Conservation (phyloP, 352 stramenopile genomes). For the Phytophthora fragariae region DNA sequence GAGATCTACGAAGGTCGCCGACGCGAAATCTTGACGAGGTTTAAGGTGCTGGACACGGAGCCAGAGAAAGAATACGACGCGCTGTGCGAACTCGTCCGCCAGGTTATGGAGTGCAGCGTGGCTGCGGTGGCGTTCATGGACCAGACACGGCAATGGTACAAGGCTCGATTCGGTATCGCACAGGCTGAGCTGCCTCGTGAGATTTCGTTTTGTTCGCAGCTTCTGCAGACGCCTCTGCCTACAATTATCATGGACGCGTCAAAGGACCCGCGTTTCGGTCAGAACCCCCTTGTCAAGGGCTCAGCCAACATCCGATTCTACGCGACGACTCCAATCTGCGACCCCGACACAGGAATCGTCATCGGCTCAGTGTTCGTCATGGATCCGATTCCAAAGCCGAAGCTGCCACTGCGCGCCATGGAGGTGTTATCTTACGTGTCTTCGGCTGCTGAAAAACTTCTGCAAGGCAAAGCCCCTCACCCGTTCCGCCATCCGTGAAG, state of each 20-base stretch:
- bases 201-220: constrained; percentile 70
- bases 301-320: constrained; percentile 94
- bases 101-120: constrained; percentile 65
- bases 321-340: constrained; percentile 77
- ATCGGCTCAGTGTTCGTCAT: constrained; percentile 88
- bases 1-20: constrained; percentile 59
- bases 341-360: constrained; percentile 59
- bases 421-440: constrained; percentile 78
- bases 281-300: constrained; percentile 90
- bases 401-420: constrained; percentile 58
- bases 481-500: constrained; percentile 24
- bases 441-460: constrained; percentile 57
- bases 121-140: constrained; percentile 78
- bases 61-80: constrained; percentile 74
- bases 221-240: constrained; percentile 52
- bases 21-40: constrained; percentile 51
- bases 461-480: constrained; percentile 37
- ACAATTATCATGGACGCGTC: constrained; percentile 87
- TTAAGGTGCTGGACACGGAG: constrained; percentile 52
- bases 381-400: constrained; percentile 62
- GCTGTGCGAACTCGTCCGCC: constrained; percentile 72
- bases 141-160: constrained; percentile 72
- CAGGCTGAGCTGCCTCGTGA: constrained; percentile 67
- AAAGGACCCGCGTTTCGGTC: constrained; percentile 84
- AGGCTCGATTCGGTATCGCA: constrained; percentile 73